Base-by-base conservation (phyloP, 1,284 basidiomycete species). In the Mycena citricolor region DNA sequence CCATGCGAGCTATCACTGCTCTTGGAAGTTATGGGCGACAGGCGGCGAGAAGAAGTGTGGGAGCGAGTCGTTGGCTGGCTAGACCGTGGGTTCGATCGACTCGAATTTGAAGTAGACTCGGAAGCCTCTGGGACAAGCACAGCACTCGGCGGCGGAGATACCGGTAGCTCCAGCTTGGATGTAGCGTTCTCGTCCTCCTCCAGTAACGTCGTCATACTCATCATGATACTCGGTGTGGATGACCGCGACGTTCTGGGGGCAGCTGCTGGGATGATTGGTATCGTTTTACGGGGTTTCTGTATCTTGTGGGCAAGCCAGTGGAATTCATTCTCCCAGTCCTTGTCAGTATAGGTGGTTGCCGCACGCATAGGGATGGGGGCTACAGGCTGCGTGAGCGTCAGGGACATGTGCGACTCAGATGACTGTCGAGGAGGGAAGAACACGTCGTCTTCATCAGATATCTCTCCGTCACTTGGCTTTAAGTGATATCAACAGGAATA, bases 101-200 rank as follows among this genome's bases (percentile, higher is more conserved):
- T 29, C 26, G 10, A 10, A 10, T 10, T 10, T 29, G 26, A 10
- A 10, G n/a, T 10, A n/a, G 31, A 20, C 12, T 16, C 10, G 10
- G 16, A 17, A 10, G n/a, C n/a, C n/a, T n/a, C n/a, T n/a, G 58
- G 57, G 10, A 63, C 55, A 19, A 63, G 47, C n/a, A 64, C 61
- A 25, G 49, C 56, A 46, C 61, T 61, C 17, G 43, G 43, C n/a
- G 59, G 57, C 5, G 39, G 26, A 12, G 21, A 14, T 22, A 26
- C 32, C 20, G 39, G 29, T 24, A 42, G 23, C 31, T 21, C 34
- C 36, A 35, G 29, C 11, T 47, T 44, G 7, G 54, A 37, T 31
- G 62, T 60, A n/a, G 54, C 40, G 23, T 74, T 66, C 45, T 80
- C 77, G 32, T 80, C 77, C 47, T 78, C 76, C 53, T 81, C 79